A percentile compares a stretch with the other conserved stretches of the same genome.
These are phyloP conservation scores for Leishmania tarentolae DNA, from an alignment of 208 protist genomes.

Conservation along the genomic window DNA sequence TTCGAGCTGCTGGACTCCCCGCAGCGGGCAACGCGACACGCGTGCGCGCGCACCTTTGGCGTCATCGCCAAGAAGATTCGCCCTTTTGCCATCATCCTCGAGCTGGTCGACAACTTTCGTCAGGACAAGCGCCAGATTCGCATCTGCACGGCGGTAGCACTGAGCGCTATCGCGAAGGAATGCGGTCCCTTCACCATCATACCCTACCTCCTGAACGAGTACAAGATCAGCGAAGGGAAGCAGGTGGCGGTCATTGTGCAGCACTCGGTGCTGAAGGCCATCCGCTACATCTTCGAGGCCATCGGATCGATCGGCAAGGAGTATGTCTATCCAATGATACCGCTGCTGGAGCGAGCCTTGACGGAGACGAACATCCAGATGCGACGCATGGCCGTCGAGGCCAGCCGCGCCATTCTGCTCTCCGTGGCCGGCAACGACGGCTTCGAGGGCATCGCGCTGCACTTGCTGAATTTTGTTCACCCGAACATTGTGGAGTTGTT, in stretches of 20 bases:
- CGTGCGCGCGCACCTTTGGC: constrained; percentile 98
- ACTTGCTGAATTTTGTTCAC: constrained; percentile 99
- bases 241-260: constrained; percentile 95
- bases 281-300: constrained; percentile 99
- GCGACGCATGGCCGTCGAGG: constrained; percentile 98
- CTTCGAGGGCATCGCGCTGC: constrained; percentile 94
- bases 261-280: constrained; percentile 97
- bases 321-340: constrained; percentile 98
- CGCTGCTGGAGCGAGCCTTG: constrained; percentile 98
- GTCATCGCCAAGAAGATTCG: constrained; percentile 99
- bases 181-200: constrained; percentile 99
- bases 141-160: constrained; percentile 99
- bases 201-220: constrained; percentile 99
- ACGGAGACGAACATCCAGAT: constrained; percentile 99
- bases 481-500: constrained; percentile 99
- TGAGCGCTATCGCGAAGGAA: constrained; percentile 99
- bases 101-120: constrained; percentile 99
- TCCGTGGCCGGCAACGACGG: constrained; percentile 74
- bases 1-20: constrained; percentile 99
- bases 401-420: constrained; percentile 96
- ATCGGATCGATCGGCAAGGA: constrained; percentile 98
- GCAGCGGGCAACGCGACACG: constrained; percentile 96
- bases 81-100: constrained; percentile 98
- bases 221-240: constrained; percentile 97
- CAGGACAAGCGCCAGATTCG: constrained; percentile 99